Base-by-base conservation (phyloP, 176 grass and related monocot species). In the Thinopyrum elongatum region DNA sequence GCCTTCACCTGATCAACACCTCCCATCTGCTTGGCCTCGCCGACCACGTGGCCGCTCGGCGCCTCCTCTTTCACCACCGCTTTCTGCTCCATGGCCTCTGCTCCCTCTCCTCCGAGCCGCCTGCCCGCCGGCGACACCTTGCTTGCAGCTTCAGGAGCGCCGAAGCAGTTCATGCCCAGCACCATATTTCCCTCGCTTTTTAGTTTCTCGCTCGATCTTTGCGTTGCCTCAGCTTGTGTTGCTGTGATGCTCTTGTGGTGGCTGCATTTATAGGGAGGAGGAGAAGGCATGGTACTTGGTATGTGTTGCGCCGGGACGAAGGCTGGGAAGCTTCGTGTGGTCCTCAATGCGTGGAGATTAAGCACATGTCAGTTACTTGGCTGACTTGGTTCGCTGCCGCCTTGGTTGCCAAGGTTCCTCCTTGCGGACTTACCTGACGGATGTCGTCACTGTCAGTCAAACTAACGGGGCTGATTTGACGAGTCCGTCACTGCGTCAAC, bases 121-220 rank as follows among this genome's bases (percentile, higher is more conserved):
- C 16, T 74, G 70, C 23, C 4, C 42, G 12, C 70, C n/a, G 39
- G 70, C n/a, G 38, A 74, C 39, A 74, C 70, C 39, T 74, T 74
- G 6, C 23, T 13, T 47, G 2, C 39, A 2, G 39, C 70, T 74
- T 13, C 70, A 27, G 39, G 23, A 17, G 39, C 39, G 4, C 70
- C 23, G 16, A 74, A 74, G 39, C 70, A 74, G 39, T 46, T 46
- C 70, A 47, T 74, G 39, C 70, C 70, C n/a, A 74, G 70, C 70
- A 74, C 39, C 70, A 74, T 74, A 12, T 30, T 74, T 8, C 12
- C 26, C 3, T 17, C 19, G 6, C 6, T 19, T 3, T 17, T 19
- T 57, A 19, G 55, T 22, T 58, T 22, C 19, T 58, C 7, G 7
- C 55, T 58, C 21, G 19, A 39, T 23, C 10, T 11, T 14, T 10